Base-by-base conservation (phyloP, 2,329 filamentous ascomycete genomes). In the Cordyceps militaris region DNA sequence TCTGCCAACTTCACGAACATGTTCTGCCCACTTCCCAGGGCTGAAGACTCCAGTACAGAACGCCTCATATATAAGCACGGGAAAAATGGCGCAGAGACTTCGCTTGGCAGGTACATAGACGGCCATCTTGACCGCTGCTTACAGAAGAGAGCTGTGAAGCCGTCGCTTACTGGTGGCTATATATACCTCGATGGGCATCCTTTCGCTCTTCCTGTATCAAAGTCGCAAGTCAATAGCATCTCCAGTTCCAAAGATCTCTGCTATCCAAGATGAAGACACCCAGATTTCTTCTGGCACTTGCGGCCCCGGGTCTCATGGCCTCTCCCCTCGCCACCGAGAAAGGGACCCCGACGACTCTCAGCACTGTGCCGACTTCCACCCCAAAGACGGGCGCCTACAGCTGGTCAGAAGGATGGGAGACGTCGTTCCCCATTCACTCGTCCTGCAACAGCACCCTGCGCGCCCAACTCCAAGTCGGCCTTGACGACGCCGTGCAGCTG, bases 401-500 rank as follows among this genome's bases (percentile, higher is more conserved):
- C 60, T 73, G 71, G 71, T 61, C 67, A 28, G 63, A 65, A 5
- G 68, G 67, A 26, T 72, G 69, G 69, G 58, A 64, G 19, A 65
- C 66, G 59, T 60, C 61, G 11, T 78, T 72, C 63, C 71, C 74
- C 16, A 86, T 88, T 66, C 86, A 88, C 69, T 67, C 74, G 34
- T 87, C 83, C 24, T 89, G 86, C 73, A 88, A 89, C 64, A 70
- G 74, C 50, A 87, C 84, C 1, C 76, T 87, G 63, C 74, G 73
- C 43, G 70, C 69, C 8, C 82, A 86, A 67, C 75, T 89, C 44
- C 70, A 74, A 38, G 69, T 71, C 16, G 86, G 77, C 6, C 73
- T 89, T 0, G 71, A 78, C 19, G 86, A 89, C 67, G 76, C 82
- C 4, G 69, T 85, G 40, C 66, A 71, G 53, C 74, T 88, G 4